Evolutionary conservation across 805 yeast species (phyloP), one percentile per base, ranked within the genome.

Genomic region (Starmera quercuum): DNA sequence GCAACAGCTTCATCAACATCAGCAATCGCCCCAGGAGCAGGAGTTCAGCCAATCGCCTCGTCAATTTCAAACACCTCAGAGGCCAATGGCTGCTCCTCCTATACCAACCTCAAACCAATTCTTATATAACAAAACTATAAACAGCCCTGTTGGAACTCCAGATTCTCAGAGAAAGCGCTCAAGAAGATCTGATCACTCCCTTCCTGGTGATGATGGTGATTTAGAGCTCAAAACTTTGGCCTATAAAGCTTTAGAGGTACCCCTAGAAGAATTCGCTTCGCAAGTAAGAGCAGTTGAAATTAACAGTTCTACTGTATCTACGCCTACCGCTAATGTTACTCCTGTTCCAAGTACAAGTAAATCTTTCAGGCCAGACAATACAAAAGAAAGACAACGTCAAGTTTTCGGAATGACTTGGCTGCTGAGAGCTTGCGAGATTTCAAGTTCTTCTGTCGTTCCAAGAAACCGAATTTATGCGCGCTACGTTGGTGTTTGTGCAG

Each of bases 331-430:
- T 30, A 46, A 52, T 49, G 53, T 54, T 29, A 41, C 59, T 3
- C 42, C 54, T 20, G 41, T 49, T 7, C 50, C 51, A 20, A 38
- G 54, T 14, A 49, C 53, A 40, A 41, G 59, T 10, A 41, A 50
- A 12, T 42, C 50, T 20, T 35, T 42, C 36, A 40, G 32, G 35
- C 53, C 53, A 35, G 63, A 62, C 41, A 59, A 53, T 32, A 49
- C 45, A 20, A 64, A 63, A 31, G 85, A 80, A 45, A 64, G 75
- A 36, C 81, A 75, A 47, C 68, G 78, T 34, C 96, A 85, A 54
- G 63, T 83, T 1, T 83, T 84, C 55, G 95, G 88, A 10, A 71
- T 85, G 73, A 73, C 82, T 3, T 84, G 94, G 83, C 63, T 87
- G 28, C 64, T 80, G 59, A 74, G 76, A 46, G 66, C 77, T 18